These are phyloP conservation scores for Kandelia obovata DNA, from an alignment of 345 rosid species.

Conservation along the genomic window DNA sequence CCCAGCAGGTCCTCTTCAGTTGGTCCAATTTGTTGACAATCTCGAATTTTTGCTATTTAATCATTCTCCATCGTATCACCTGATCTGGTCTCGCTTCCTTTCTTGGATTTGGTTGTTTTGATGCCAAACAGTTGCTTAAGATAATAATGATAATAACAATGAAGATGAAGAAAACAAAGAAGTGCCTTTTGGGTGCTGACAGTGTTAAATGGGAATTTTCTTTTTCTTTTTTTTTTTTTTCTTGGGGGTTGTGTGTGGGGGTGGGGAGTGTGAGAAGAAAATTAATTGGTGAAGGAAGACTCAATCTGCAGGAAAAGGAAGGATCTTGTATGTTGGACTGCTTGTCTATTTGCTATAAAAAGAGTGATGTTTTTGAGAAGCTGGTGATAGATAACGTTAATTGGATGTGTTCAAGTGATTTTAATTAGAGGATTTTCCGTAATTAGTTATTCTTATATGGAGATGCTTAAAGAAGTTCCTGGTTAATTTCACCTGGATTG, in stretches of 20 bases:
- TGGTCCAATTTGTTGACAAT: constrained; percentile 1
- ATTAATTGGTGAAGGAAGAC: not conserved
- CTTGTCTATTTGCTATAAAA: not conserved
- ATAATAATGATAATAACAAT: not conserved
- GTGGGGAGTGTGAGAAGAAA: not conserved
- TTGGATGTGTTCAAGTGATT: not conserved
- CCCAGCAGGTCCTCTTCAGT: constrained; percentile 54
- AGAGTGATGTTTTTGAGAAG: not conserved
- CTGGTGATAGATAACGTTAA: not conserved
- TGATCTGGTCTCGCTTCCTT: constrained; percentile 17
- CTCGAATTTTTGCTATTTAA: not conserved
- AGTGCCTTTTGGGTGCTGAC: not conserved
- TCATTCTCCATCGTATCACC: constrained; percentile 15
- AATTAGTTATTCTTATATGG: too few relatives aligned
- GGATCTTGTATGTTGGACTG: not conserved
- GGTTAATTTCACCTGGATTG: too few relatives aligned
- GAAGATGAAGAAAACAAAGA: not conserved
- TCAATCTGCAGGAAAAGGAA: not conserved
- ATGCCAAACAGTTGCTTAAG: not conserved
- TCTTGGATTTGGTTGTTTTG: constrained; percentile 6
- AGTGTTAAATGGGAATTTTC: too few relatives aligned
- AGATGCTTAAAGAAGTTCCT: too few relatives aligned
- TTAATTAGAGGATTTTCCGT: too few relatives aligned
- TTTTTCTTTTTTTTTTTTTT: too few relatives aligned
- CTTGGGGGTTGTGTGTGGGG: too few relatives aligned